Percentiles rank a stretch among this genome's conserved stretches.
These are phyloP conservation scores for Neoboletus subvelutipes DNA, from an alignment of 768 basidiomycete species.

Conservation along the genomic window DNA sequence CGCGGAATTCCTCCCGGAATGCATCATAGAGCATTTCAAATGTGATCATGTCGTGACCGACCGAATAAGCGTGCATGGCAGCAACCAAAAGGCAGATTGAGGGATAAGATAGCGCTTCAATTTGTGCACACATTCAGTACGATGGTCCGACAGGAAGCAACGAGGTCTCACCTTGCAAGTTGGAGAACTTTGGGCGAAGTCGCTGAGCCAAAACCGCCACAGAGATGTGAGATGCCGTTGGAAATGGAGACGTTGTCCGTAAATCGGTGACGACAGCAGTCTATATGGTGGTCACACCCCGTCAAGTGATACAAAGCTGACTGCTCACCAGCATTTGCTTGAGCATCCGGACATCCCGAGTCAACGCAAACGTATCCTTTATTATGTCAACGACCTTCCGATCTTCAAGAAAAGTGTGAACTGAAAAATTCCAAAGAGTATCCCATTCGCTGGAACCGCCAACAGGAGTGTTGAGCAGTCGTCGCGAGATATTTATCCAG, in stretches of 20 bases:
- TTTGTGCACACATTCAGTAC: background rate
- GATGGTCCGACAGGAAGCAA: background rate
- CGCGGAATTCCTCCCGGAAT: slow-evolving; percentile 73
- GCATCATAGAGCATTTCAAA: slow-evolving; percentile 88
- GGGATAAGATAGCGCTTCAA: slow-evolving; percentile 72
- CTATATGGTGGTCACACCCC: slow-evolving; percentile 33
- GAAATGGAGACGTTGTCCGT: slow-evolving; percentile 52
- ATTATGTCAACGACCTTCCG: slow-evolving; percentile 43
- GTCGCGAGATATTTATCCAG: slow-evolving; percentile 52
- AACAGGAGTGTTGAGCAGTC: slow-evolving; percentile 38
- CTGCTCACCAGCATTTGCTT: slow-evolving; percentile 58
- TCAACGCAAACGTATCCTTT: slow-evolving; percentile 60
- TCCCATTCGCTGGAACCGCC: slow-evolving; percentile 52
- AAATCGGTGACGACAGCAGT: slow-evolving; percentile 45
- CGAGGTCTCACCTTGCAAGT: slow-evolving; percentile 49
- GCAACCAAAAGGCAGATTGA: slow-evolving; percentile 82
- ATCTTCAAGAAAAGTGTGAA: slow-evolving; percentile 59
- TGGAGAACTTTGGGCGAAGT: slow-evolving; percentile 50
- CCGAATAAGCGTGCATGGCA: slow-evolving; percentile 70
- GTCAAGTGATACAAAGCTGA: background rate
- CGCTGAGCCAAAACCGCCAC: slow-evolving; percentile 52
- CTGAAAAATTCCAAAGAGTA: slow-evolving; percentile 51
- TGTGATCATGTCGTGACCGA: slow-evolving; percentile 78
- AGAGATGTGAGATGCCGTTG: slow-evolving; percentile 44
- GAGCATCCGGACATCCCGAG: slow-evolving; percentile 58